Percentiles rank a stretch among this genome's conserved stretches.
Evolutionary conservation across 2,329 filamentous ascomycete genomes (phyloP).

Genomic region (Biscogniauxia sp.): DNA sequence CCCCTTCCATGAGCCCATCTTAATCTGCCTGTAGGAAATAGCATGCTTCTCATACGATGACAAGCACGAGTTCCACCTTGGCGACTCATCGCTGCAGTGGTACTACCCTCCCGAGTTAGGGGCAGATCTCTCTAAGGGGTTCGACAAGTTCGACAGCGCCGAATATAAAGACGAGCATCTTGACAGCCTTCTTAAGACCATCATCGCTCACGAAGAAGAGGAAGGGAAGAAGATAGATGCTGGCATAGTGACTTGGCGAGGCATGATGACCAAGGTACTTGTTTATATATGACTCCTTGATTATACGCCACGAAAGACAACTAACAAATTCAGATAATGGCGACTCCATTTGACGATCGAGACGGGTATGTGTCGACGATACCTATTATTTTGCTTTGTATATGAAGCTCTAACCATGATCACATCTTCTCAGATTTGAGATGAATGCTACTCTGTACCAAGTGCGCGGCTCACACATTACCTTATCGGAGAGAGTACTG

Average conservation of each 20-base stretch:
- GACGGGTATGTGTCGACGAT: constrained; percentile 59
- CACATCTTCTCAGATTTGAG: constrained; percentile 66
- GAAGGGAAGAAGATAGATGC: constrained; percentile 67
- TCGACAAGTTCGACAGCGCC: constrained; percentile 79
- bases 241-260: constrained; percentile 87
- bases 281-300: not conserved
- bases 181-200: constrained; percentile 74
- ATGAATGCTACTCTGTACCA: constrained; percentile 95
- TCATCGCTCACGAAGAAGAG: constrained; percentile 70
- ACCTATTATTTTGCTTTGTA: constrained; percentile 5
- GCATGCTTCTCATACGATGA: constrained; percentile 92
- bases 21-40: constrained; percentile 64
- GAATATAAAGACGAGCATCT: constrained; percentile 83
- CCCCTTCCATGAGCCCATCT: not conserved
- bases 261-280: constrained; percentile 96
- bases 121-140: constrained; percentile 75
- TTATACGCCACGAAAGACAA: not conserved
- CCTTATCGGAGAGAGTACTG: constrained; percentile 10
- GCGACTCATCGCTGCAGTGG: constrained; percentile 78
- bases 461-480: constrained; percentile 49
- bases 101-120: constrained; percentile 77
- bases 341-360: constrained; percentile 74
- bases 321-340: constrained; percentile 66
- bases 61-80: constrained; percentile 71
- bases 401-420: constrained; percentile 14